Base-by-base conservation (phyloP, 2,329 filamentous ascomycete species). In the Colletotrichum eleusines region DNA sequence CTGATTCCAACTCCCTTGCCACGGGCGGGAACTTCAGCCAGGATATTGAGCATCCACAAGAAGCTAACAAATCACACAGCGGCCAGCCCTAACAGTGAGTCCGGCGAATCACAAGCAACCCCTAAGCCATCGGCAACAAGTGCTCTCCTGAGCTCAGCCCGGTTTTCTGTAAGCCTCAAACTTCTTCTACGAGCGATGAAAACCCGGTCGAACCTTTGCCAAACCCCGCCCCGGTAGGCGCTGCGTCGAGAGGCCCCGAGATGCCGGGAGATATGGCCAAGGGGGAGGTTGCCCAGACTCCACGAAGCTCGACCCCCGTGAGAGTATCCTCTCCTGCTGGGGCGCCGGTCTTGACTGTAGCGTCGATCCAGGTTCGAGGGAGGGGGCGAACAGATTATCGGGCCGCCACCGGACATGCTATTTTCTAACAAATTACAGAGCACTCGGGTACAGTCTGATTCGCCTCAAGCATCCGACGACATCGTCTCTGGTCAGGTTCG, bases 371-470 rank as follows among this genome's bases (percentile, higher is more conserved):
- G n/a, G 63, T 0, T 61, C 55, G 12, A 61, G 46, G 16, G 46
- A 40, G 46, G 14, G 54, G 16, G 33, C 28, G 33, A 8, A 3
- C 7, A 14, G 12, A 28, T 20, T 3, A 26, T 35, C 48, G 33
- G 16, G 14, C 11, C 42, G 20, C 42, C 33, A n/a, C n/a, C 14
- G 11, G 42, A n/a, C 40, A 31, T 28, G 7, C 31, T 38, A 26
- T 50, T 18, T 11, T 33, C 61, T 20, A 64, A 64, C 26, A 26
- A 20, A 1, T 20, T 23, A 35, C 48, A 63, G 48, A 18, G 20
- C 60, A 61, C 55, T n/a, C 61, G 20, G 20, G 33, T 28, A 11
- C 46, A 44, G 18, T 62, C 63, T 57, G 12, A 61, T 28, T 61
- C 16, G 1, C 44, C 57, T 5, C 57, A 51, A 53, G 33, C 8